A percentile compares a stretch with the other conserved stretches of the same genome.
Conservation (phyloP, 1,284 basidiomycete species). For the Earliella scabrosa region DNA sequence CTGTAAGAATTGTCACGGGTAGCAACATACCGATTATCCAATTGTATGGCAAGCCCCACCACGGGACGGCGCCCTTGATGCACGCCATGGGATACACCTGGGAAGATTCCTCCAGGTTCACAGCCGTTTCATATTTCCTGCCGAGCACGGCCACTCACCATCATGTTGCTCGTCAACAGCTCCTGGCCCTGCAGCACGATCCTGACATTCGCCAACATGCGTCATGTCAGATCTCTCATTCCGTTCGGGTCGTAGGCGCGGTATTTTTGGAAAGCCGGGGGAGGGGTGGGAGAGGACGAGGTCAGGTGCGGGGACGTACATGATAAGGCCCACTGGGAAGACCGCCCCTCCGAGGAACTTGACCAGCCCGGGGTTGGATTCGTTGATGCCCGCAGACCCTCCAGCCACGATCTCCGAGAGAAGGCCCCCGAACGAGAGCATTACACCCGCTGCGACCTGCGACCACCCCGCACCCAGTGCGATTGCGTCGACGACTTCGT, state of each 20-base stretch:
- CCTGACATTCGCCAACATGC: constrained; percentile 44
- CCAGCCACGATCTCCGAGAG: constrained; percentile 63
- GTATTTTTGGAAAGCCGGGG: neutral
- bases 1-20: neutral
- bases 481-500: neutral
- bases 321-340: constrained; percentile 77
- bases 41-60: constrained; percentile 70
- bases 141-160: constrained; percentile 47
- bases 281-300: neutral
- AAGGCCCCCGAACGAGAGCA: constrained; percentile 76
- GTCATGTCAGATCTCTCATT: constrained; percentile 5
- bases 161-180: constrained; percentile 76
- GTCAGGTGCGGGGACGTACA: constrained; percentile 46
- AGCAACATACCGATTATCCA: constrained; percentile 63
- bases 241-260: neutral
- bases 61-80: constrained; percentile 61
- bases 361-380: constrained; percentile 66
- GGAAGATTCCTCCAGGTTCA: neutral
- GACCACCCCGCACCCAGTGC: neutral
- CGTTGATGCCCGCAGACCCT: constrained; percentile 55
- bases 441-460: constrained; percentile 68
- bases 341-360: constrained; percentile 69
- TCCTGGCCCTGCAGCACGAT: constrained; percentile 74
- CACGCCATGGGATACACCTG: constrained; percentile 74
- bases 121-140: neutral